Conservation (phyloP, 306 rosid species). For the Oemleria cerasiformis region DNA sequence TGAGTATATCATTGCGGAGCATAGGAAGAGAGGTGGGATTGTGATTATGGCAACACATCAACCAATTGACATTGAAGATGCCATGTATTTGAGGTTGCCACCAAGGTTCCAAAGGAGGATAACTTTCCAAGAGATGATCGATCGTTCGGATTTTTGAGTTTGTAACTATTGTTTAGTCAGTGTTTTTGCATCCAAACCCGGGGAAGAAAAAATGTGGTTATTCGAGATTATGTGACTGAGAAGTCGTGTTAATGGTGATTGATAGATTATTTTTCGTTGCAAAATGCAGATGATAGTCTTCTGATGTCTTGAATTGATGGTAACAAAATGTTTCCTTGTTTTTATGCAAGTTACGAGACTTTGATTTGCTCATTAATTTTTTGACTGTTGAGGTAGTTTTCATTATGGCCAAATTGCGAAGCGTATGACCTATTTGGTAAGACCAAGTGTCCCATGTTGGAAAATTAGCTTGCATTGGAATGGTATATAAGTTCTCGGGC, state of each 20-base stretch:
- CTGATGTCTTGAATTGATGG: not conserved
- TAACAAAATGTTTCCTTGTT: not conserved
- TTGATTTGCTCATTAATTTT: not conserved
- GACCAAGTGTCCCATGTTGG: no score
- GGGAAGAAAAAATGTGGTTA: not conserved
- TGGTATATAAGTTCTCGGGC: no score
- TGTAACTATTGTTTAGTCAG: not conserved
- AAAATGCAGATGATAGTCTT: not conserved
- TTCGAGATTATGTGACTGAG: not conserved
- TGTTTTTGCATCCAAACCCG: not conserved
- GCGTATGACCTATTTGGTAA: not conserved
- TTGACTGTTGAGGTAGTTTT: not conserved
- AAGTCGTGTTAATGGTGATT: not conserved
- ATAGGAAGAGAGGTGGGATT: constrained; percentile 78
- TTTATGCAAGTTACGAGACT: not conserved
- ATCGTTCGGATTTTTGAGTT: constrained; percentile 41
- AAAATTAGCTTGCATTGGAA: no score
- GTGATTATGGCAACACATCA: constrained; percentile 69
- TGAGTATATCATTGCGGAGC: constrained; percentile 70
- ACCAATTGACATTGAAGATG: constrained; percentile 74
- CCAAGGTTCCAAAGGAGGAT: constrained; percentile 88
- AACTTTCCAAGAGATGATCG: constrained; percentile 76
- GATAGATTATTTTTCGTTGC: not conserved
- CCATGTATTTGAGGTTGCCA: constrained; percentile 68
- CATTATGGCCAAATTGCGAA: not conserved